phyloP scores from a whole-genome alignment of 192 early-diverging fungal species.

The Coemansia sp. region DNA sequence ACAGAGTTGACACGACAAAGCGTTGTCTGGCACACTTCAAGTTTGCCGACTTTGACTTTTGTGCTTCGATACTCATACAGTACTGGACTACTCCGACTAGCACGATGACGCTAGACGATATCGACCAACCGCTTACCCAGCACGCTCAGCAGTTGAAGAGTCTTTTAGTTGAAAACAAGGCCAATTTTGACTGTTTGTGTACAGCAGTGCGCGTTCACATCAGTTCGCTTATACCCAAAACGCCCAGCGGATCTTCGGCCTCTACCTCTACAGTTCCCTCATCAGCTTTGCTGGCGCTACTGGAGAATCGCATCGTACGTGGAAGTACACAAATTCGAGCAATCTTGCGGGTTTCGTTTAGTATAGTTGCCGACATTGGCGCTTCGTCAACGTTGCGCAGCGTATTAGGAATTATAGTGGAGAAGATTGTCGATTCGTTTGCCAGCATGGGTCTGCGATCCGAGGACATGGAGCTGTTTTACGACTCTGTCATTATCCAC shows the following conservation, averaged over 20 bases:
- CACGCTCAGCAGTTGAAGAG: slow-evolving; percentile 59
- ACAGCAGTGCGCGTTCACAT: slow-evolving; percentile 11
- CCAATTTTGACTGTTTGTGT: slow-evolving; percentile 19
- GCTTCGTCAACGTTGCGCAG: slow-evolving; percentile 24
- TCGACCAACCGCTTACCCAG: slow-evolving; percentile 48
- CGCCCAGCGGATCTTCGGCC: neutral
- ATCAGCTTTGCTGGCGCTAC: slow-evolving; percentile 16
- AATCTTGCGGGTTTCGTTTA: slow-evolving; percentile 23
- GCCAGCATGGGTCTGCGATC: slow-evolving; percentile 25
- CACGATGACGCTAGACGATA: slow-evolving; percentile 45
- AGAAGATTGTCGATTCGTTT: slow-evolving; percentile 32
- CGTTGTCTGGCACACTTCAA: slow-evolving; percentile 28
- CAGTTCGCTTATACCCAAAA: slow-evolving; percentile 2
- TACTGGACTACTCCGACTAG: slow-evolving; percentile 35
- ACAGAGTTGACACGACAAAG: slow-evolving; percentile 36
- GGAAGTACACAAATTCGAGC: slow-evolving; percentile 28
- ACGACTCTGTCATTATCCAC: slow-evolving; percentile 18
- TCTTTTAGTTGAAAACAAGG: slow-evolving; percentile 46
- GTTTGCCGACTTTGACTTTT: slow-evolving; percentile 36
- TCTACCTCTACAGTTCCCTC: neutral
- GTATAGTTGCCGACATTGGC: slow-evolving; percentile 21
- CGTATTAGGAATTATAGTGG: slow-evolving; percentile 24
- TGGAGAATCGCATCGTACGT: slow-evolving; percentile 21
- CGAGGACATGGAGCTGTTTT: slow-evolving; percentile 32
- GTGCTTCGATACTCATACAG: slow-evolving; percentile 23